Evolutionary conservation across 2,329 filamentous ascomycete species (phyloP), one percentile per base, ranked within the genome.

Genomic region (Tolypocladium sp.): DNA sequence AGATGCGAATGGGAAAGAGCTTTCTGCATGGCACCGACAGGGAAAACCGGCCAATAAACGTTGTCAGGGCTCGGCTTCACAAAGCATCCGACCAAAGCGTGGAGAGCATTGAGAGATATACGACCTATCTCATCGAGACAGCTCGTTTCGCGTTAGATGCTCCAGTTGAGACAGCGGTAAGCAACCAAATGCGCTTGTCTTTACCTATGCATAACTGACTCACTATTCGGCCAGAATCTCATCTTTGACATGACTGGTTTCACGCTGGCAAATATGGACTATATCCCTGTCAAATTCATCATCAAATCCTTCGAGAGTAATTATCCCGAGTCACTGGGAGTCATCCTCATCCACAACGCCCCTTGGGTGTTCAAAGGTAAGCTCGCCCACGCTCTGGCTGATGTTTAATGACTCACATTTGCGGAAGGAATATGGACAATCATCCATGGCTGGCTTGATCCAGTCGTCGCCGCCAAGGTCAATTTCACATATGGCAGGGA

Each of bases 251-350:
- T 99, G 91, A 95, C 90, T 9, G 85, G 88, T 62, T 97, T 97
- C 73, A 89, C 89, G n/a, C 81, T 97, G 77, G 88, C 92, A 15
- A 99, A 99, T 74, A 97, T 99, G 94, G 94, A 99, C 73, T 97
- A 97, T 72, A 85, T 89, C 0, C 93, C 94, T 1, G 91, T 99
- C 59, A 99, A 96, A 70, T 99, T 97, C 76, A 97, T 99, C 89
- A 97, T 97, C 74, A 96, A 96, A 74, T 96, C 92, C 73, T 99
- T 99, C 70, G 94, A 99, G 77, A 94, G 94, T 60, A 97, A 99
- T 72, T 99, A 97, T 67, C 94, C 94, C 1, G 94, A 99, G 73
- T 93, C 86, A 54, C 81, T 99, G 1, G 94, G 93, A 30, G 83
- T 89, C 2, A 91, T 97, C 2, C 82, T 97, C 53, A 91, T 99